Conservation (phyloP, 1,284 basidiomycete genomes). For the Heterobasidion occidentale region DNA sequence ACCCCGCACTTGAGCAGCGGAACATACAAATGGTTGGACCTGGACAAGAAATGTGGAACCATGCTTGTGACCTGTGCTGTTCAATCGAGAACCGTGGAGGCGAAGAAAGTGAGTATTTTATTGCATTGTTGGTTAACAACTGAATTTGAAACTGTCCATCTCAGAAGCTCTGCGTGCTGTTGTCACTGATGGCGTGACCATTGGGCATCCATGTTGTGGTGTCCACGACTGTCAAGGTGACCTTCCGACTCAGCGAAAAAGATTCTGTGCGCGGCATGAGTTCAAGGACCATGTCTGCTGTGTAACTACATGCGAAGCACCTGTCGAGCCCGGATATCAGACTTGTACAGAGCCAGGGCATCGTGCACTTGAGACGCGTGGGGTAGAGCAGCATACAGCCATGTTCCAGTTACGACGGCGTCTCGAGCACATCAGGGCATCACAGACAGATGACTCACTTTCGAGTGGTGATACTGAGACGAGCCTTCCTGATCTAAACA, state of each 20-base stretch:
- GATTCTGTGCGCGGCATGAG: conserved; percentile 15
- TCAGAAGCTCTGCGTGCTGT: conserved; percentile 1
- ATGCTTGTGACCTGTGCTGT: too few relatives aligned
- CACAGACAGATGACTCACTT: neutral
- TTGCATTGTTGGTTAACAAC: too few relatives aligned
- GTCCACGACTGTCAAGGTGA: conserved; percentile 14
- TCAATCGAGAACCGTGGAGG: too few relatives aligned
- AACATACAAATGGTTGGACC: too few relatives aligned
- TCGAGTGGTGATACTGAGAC: neutral
- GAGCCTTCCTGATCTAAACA: too few relatives aligned
- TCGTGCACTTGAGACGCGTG: neutral
- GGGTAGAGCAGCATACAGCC: conserved; percentile 1
- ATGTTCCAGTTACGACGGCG: conserved; percentile 11
- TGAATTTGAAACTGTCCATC: too few relatives aligned
- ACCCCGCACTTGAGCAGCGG: too few relatives aligned
- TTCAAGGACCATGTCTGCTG: conserved; percentile 6
- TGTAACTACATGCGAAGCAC: conserved; percentile 9
- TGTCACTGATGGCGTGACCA: conserved; percentile 23
- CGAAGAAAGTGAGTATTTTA: too few relatives aligned
- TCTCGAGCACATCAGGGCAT: neutral
- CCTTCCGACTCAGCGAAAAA: conserved; percentile 10
- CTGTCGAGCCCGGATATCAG: conserved; percentile 1
- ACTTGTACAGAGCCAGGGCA: conserved; percentile 17
- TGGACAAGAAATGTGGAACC: too few relatives aligned
- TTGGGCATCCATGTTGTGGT: conserved; percentile 24